Base-by-base conservation (phyloP, 805 yeast genomes). In the Schwanniomyces occidentalis region DNA sequence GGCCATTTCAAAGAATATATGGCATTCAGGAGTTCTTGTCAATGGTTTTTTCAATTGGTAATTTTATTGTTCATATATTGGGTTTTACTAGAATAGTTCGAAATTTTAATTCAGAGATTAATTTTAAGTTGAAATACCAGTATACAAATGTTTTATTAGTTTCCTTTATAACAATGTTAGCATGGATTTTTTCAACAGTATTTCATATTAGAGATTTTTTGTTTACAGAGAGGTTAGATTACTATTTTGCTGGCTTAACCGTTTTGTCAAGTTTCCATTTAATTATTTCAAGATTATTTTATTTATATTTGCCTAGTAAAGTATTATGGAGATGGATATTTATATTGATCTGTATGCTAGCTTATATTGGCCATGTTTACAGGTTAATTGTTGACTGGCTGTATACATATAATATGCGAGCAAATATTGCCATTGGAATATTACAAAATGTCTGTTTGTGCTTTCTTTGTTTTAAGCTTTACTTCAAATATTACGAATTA, bases 351-450 rank as follows among this genome's bases (percentile, higher is more conserved):
- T 78, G 86, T 34, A 36, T 69, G 0, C 37, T 64, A 0, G 73
- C 84, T 18, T 88, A 85, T 45, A 15, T 67, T 1, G 63, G 67
- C 10, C 99, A 91, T 57, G 66, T 93, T 8, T 53, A 74, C 21
- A 71, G 91, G 41, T 64, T 93, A 21, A 63, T 74, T 9, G 55
- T 75, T 8, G 83, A 82, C 46, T 91, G 96, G 91, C 84, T 88
- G 38, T 91, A 91, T 61, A 82, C 95, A 2, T 93, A 93, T 58
- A 91, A 91, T 62, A 91, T 93, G 98, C 73, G 76, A 44, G 95
- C 93, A 17, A 91, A 93, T 51, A 80, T 93, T 2, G 57, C 73
- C 0, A 74, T 88, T 33, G 99, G 97, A 0, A 37, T 89, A 3
- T 42, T 82, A 4, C 97, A 91, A 49, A 85, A 89, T 55, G 41